Evolutionary conservation across 163 green algal species (phyloP).

Genomic region (Scenedesmus sp.): DNA sequence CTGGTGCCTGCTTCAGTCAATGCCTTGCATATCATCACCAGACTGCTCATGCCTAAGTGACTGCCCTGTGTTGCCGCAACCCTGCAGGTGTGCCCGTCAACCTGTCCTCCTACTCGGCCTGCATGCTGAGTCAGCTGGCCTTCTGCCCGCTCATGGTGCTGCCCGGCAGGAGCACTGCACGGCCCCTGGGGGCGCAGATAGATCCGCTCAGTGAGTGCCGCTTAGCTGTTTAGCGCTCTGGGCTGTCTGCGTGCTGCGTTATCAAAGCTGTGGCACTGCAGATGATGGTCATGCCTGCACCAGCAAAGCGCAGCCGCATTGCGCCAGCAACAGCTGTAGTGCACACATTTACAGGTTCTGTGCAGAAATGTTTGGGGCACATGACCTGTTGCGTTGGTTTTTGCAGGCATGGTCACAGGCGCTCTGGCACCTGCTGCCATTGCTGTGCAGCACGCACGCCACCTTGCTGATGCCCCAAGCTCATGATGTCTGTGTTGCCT

Average conservation of each 20-base stretch:
- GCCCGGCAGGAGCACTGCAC: neutral
- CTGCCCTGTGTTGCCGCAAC: neutral
- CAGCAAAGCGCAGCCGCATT: too few species aligned
- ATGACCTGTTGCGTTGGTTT: too few species aligned
- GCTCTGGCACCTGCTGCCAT: too few species aligned
- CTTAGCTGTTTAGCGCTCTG: too few species aligned
- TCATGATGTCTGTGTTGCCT: neutral
- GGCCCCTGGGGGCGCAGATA: conserved; percentile 18
- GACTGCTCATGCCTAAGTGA: neutral
- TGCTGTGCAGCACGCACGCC: too few species aligned
- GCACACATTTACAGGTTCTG: too few species aligned
- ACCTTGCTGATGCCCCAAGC: neutral
- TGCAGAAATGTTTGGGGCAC: too few species aligned
- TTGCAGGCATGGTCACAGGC: too few species aligned
- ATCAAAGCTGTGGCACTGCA: too few species aligned
- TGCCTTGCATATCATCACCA: neutral
- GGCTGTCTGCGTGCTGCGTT: too few species aligned
- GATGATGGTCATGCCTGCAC: neutral
- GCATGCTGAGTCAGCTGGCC: conserved; percentile 35
- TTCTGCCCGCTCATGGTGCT: conserved; percentile 38
- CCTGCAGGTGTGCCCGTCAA: conserved; percentile 38
- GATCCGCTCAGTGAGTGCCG: conserved; percentile 9
- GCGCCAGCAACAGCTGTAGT: too few species aligned
- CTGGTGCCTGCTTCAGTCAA: neutral
- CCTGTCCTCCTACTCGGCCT: conserved; percentile 25